Conservation (phyloP, 1,284 basidiomycete species). For the Rhodotorula sp. region DNA sequence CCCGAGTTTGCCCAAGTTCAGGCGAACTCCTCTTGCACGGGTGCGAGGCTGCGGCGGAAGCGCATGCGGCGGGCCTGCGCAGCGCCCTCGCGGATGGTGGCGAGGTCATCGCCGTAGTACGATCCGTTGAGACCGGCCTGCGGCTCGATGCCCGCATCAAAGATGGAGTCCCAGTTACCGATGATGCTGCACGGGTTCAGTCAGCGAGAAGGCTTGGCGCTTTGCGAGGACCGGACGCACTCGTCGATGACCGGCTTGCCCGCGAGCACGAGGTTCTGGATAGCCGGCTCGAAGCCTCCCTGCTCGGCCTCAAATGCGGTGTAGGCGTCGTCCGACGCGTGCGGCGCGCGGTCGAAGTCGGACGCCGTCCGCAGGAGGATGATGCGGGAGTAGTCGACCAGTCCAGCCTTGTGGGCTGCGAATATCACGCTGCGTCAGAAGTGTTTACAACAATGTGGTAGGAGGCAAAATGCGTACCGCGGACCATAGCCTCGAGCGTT, state of each 20-base stretch:
- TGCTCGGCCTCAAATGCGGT: conserved; percentile 47
- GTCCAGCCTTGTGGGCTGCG: conserved; percentile 46
- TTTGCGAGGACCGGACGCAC: conserved; percentile 1
- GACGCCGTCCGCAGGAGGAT: conserved; percentile 57
- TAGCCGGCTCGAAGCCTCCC: conserved; percentile 48
- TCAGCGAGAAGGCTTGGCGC: background rate
- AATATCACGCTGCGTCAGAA: background rate
- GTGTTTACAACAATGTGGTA: background rate
- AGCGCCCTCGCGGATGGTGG: conserved; percentile 32
- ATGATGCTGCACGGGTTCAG: conserved; percentile 42
- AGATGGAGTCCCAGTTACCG: conserved; percentile 46
- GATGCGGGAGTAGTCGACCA: conserved; percentile 56
- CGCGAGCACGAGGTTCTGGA: conserved; percentile 49
- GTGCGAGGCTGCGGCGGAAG: conserved; percentile 1
- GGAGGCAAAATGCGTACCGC: conserved; percentile 32
- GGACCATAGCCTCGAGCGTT: conserved; percentile 55
- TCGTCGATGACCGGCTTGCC: conserved; percentile 48
- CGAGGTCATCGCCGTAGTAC: conserved; percentile 40
- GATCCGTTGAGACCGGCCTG: conserved; percentile 37
- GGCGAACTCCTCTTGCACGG: too few relatives aligned
- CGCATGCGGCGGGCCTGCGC: conserved; percentile 27
- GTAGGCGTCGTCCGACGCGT: conserved; percentile 36
- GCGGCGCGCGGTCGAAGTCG: conserved; percentile 56
- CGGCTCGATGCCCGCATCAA: conserved; percentile 44
- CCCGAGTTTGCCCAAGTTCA: too few relatives aligned